Percentiles rank a stretch among this genome's conserved stretches.
phyloP scores from a whole-genome alignment of 306 rosid species.

The Vachellia collinsii region DNA sequence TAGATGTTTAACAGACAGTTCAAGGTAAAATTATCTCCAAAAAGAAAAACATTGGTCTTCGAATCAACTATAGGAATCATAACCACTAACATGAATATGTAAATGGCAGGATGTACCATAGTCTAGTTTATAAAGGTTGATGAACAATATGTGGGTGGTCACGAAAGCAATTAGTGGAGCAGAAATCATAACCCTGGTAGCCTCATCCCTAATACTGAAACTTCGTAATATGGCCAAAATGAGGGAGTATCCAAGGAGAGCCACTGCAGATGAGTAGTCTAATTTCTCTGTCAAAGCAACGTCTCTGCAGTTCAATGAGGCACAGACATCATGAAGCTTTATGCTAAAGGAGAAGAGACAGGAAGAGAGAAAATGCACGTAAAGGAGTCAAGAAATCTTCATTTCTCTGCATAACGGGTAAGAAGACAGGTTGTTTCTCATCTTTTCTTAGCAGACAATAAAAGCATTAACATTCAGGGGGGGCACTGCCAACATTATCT shows the following conservation, averaged over 20 bases:
- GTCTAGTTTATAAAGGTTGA: slow-evolving; percentile 69
- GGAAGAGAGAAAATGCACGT: not conserved
- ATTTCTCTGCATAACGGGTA: slow-evolving; percentile 14
- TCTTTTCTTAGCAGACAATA: slow-evolving; percentile 7
- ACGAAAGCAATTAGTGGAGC: slow-evolving; percentile 79
- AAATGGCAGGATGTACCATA: slow-evolving; percentile 51
- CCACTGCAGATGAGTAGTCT: slow-evolving; percentile 72
- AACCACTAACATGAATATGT: not conserved
- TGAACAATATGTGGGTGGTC: slow-evolving; percentile 68
- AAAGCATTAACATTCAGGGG: not conserved
- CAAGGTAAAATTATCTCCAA: slow-evolving; percentile 1
- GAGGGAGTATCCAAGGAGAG: slow-evolving; percentile 75
- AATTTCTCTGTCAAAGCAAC: slow-evolving; percentile 68
- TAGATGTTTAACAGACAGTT: not conserved
- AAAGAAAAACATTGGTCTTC: not conserved
- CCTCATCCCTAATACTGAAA: slow-evolving; percentile 66
- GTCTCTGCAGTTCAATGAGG: slow-evolving; percentile 57
- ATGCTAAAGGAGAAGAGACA: not conserved
- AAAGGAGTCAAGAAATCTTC: not conserved
- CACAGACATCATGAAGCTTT: slow-evolving; percentile 1
- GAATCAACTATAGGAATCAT: not conserved
- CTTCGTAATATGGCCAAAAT: slow-evolving; percentile 63
- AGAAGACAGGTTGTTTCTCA: slow-evolving; percentile 2
- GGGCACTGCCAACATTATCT: not conserved
- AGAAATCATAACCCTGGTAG: slow-evolving; percentile 72